Evolutionary conservation across 257 asterid species (phyloP).

Genomic region (Cordia subcordata): DNA sequence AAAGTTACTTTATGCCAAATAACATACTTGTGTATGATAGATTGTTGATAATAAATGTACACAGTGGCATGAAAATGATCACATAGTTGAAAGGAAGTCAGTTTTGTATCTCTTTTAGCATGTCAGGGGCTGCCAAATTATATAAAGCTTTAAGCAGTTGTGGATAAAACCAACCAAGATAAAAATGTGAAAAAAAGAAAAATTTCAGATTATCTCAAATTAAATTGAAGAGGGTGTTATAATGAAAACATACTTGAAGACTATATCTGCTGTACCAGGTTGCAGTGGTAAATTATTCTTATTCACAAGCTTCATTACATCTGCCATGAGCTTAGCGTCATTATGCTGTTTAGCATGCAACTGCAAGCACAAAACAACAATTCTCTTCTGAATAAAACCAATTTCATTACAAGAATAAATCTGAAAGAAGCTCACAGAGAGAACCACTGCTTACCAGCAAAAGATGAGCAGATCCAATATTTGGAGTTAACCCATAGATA

Average conservation of each 20-base stretch:
- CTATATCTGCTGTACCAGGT: constrained; percentile 83
- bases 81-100: too few relatives aligned
- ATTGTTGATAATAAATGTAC: too few relatives aligned
- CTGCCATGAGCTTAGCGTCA: constrained; percentile 64
- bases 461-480: constrained; percentile 77
- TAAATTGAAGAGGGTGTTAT: neutral
- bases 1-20: too few relatives aligned
- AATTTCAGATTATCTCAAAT: neutral
- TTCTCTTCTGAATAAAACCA: constrained; percentile 2
- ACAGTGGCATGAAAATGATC: too few relatives aligned
- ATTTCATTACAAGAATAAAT: neutral
- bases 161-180: too few relatives aligned
- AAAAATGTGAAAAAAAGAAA: too few relatives aligned
- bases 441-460: constrained; percentile 50
- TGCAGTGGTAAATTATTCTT: constrained; percentile 66
- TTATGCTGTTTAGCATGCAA: constrained; percentile 68
- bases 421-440: neutral
- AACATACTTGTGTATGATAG: too few relatives aligned
- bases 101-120: too few relatives aligned
- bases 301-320: constrained; percentile 62
- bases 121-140: too few relatives aligned
- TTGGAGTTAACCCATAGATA: constrained; percentile 65
- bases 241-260: constrained; percentile 46
- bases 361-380: constrained; percentile 48
- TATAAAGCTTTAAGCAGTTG: too few relatives aligned